Percentiles rank a stretch among this genome's conserved stretches.
phyloP scores from a whole-genome alignment of 148 eudicot genomes.

The Chenopodium berlandieri region DNA sequence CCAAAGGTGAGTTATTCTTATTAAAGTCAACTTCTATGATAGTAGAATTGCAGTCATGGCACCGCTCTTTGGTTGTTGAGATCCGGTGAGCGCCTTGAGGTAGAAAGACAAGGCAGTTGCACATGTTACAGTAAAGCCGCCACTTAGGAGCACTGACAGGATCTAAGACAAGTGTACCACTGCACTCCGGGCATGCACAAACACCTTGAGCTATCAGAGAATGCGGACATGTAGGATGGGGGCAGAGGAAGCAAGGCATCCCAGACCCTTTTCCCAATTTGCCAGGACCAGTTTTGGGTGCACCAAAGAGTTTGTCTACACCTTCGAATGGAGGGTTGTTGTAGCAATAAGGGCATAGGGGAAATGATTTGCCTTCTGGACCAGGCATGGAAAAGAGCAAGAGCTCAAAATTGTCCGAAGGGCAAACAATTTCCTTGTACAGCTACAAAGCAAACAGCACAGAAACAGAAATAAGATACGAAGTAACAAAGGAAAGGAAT shows the following conservation, averaged over 20 bases:
- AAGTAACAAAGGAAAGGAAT: not conserved
- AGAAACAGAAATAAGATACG: not conserved
- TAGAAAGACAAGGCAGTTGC: slow-evolving; percentile 82
- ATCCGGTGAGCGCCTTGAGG: slow-evolving; percentile 91
- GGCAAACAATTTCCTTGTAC: slow-evolving; percentile 89
- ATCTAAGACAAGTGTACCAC: slow-evolving; percentile 86
- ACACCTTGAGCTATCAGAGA: slow-evolving; percentile 84
- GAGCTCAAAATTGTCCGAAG: slow-evolving; percentile 94
- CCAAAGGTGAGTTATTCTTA: slow-evolving; percentile 81
- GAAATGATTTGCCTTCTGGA: slow-evolving; percentile 91
- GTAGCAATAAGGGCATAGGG: slow-evolving; percentile 93
- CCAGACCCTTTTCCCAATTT: slow-evolving; percentile 87
- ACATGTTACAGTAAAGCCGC: slow-evolving; percentile 87
- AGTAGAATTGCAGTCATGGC: slow-evolving; percentile 79
- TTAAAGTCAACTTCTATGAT: slow-evolving; percentile 86
- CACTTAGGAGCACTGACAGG: slow-evolving; percentile 95
- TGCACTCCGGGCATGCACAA: slow-evolving; percentile 95
- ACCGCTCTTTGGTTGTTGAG: slow-evolving; percentile 69
- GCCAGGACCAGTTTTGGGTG: slow-evolving; percentile 50
- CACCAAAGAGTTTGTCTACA: slow-evolving; percentile 62
- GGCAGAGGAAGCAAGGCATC: slow-evolving; percentile 95
- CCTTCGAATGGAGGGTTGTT: slow-evolving; percentile 95
- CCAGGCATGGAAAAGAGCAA: slow-evolving; percentile 80
- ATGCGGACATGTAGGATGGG: slow-evolving; percentile 86
- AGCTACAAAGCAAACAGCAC: slow-evolving; percentile 43